A percentile compares a stretch with the other conserved stretches of the same genome.
These are phyloP conservation scores for Amborella trichopoda DNA, from an alignment of 164 flowering plant species.

Conservation along the genomic window DNA sequence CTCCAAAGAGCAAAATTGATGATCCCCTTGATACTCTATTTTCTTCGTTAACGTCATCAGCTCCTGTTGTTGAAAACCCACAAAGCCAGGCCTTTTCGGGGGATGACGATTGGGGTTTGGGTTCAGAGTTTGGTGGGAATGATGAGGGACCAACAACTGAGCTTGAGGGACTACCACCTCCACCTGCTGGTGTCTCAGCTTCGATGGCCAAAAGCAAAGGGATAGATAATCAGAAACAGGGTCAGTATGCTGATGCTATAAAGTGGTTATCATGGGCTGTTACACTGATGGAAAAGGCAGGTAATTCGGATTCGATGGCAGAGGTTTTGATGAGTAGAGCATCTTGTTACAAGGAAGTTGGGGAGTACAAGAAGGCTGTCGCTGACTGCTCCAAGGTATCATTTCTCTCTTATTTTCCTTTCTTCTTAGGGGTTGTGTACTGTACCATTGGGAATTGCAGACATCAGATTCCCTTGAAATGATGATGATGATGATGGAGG, in stretches of 20 bases:
- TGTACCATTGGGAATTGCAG: too few species aligned
- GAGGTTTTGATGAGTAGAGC: slow-evolving; percentile 79
- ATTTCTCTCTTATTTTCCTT: background rate
- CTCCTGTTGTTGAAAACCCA: slow-evolving; percentile 20
- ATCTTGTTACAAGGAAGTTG: slow-evolving; percentile 97
- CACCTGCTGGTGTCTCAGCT: slow-evolving; percentile 75
- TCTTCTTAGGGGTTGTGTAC: background rate
- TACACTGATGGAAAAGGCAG: slow-evolving; percentile 59
- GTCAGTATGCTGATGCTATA: slow-evolving; percentile 96
- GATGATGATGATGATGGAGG: too few species aligned
- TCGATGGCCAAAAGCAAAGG: slow-evolving; percentile 76
- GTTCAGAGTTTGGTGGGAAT: slow-evolving; percentile 36
- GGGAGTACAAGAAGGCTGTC: slow-evolving; percentile 95
- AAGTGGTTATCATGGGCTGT: slow-evolving; percentile 98
- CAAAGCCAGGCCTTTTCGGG: slow-evolving; percentile 31
- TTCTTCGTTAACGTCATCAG: slow-evolving; percentile 33
- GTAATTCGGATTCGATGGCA: slow-evolving; percentile 29
- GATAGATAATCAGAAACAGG: slow-evolving; percentile 77
- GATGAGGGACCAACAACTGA: slow-evolving; percentile 59
- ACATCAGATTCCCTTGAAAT: too few species aligned
- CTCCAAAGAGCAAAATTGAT: slow-evolving; percentile 19
- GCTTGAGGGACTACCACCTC: slow-evolving; percentile 92
- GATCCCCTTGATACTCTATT: slow-evolving; percentile 67
- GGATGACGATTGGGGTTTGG: slow-evolving; percentile 72
- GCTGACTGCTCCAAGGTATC: slow-evolving; percentile 92